phyloP scores from a whole-genome alignment of 108 stramenopile species.

The Phaeodactylum tricornutum region DNA sequence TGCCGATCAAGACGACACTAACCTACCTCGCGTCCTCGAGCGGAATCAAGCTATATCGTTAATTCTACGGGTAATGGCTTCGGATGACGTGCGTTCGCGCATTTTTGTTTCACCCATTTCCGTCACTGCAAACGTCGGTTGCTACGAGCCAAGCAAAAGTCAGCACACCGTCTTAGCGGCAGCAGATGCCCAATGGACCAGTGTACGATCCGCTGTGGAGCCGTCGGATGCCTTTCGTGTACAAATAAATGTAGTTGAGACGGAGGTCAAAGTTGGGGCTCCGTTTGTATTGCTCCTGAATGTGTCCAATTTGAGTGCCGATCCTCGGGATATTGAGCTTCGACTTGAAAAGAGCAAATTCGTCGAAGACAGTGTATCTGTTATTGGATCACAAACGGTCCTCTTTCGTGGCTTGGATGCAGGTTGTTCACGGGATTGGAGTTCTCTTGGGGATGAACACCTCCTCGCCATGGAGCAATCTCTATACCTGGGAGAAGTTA shows the following conservation, averaged over 20 bases:
- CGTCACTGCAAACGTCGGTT: conserved; percentile 53
- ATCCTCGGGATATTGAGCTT: conserved; percentile 63
- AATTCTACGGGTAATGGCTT: conserved; percentile 55
- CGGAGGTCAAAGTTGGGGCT: conserved; percentile 41
- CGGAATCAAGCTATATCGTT: conserved; percentile 62
- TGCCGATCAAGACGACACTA: conserved; percentile 43
- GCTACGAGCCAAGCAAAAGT: neutral
- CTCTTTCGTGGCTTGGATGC: conserved; percentile 74
- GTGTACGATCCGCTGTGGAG: conserved; percentile 54
- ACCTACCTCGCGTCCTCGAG: conserved; percentile 48
- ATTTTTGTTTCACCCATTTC: conserved; percentile 58
- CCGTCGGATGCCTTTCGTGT: conserved; percentile 73
- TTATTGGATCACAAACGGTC: conserved; percentile 65
- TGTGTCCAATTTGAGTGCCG: conserved; percentile 62
- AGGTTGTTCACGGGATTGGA: conserved; percentile 60
- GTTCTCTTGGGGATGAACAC: conserved; percentile 47
- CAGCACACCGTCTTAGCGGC: conserved; percentile 32
- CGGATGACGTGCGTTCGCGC: conserved; percentile 54
- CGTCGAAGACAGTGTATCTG: conserved; percentile 17
- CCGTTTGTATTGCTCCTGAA: conserved; percentile 49
- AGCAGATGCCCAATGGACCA: conserved; percentile 66
- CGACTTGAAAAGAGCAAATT: conserved; percentile 56
- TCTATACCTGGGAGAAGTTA: conserved; percentile 59
- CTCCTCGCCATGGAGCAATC: conserved; percentile 73
- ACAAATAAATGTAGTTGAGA: conserved; percentile 30